Conservation (phyloP, 2,329 filamentous ascomycete genomes). For the Penicillium sp. region DNA sequence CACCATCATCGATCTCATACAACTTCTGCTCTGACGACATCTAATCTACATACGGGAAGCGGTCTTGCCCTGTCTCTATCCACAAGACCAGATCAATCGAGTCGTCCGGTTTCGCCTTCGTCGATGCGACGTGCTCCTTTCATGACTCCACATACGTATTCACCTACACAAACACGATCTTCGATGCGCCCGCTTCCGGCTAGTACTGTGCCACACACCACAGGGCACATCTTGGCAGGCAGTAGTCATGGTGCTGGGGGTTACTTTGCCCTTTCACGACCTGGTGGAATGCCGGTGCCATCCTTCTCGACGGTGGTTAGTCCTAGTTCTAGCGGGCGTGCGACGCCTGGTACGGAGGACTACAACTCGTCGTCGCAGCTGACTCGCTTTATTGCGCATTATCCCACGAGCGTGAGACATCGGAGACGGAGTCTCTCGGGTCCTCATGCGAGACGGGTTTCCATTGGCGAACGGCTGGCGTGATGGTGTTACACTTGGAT, state of each 20-base stretch:
- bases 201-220: constrained; percentile 2
- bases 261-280: constrained; percentile 25
- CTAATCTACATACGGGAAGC: constrained; percentile 7
- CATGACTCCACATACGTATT: constrained; percentile 23
- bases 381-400: constrained; percentile 26
- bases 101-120: constrained; percentile 10
- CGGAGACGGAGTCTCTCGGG: constrained; percentile 27
- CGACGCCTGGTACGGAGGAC: constrained; percentile 25
- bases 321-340: constrained; percentile 19
- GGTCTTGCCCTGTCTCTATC: constrained; percentile 19
- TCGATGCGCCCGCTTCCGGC: constrained; percentile 2
- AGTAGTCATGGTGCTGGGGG: constrained; percentile 8
- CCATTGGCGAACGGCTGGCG: constrained; percentile 4
- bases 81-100: constrained; percentile 15
- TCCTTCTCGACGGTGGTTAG: constrained; percentile 8
- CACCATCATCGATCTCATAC: constrained; percentile 38
- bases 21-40: constrained; percentile 29
- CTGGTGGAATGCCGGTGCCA: constrained; percentile 9
- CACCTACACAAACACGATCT: constrained; percentile 8
- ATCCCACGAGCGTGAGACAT: constrained; percentile 25
- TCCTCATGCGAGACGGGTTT: constrained; percentile 15
- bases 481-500: neutral
- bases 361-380: constrained; percentile 13
- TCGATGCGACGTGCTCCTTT: constrained; percentile 10
- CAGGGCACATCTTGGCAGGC: neutral